Conservation (phyloP, 768 basidiomycete species). For the Serendipita sp. region DNA sequence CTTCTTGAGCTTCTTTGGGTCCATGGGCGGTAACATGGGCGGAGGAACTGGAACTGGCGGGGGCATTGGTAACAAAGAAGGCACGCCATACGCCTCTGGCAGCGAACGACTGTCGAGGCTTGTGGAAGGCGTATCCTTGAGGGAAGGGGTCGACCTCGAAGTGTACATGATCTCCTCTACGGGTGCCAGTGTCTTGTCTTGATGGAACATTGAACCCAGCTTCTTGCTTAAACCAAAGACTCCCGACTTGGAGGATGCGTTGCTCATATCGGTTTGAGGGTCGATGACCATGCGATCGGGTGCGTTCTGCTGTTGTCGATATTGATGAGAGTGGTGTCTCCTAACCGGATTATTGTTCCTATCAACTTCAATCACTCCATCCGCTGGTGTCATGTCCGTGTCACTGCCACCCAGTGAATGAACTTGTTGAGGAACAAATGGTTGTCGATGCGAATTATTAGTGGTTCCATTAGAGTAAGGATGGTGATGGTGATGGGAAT, state of each 20-base stretch:
- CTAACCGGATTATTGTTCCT: not conserved
- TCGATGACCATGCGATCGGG: not conserved
- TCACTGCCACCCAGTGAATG: not conserved
- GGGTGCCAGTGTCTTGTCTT: conserved; percentile 54
- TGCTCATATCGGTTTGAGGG: not conserved
- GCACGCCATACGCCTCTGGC: conserved; percentile 32
- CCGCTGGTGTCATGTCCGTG: not conserved
- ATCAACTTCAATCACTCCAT: not conserved
- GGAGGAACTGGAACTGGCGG: conserved; percentile 16
- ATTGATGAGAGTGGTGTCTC: not conserved
- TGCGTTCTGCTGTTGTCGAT: not conserved
- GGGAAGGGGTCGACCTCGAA: conserved; percentile 40
- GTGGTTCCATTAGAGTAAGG: conserved; percentile 32
- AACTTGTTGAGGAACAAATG: conserved; percentile 12
- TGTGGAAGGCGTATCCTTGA: conserved; percentile 65
- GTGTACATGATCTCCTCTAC: conserved; percentile 53
- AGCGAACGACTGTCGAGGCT: conserved; percentile 58
- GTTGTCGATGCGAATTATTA: conserved; percentile 10
- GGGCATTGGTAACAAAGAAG: conserved; percentile 7
- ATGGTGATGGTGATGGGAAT: conserved; percentile 25
- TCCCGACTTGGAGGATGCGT: not conserved
- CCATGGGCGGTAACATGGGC: conserved; percentile 22
- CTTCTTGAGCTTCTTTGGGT: conserved; percentile 65
- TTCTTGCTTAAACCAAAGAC: not conserved
- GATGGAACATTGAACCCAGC: conserved; percentile 49